A percentile compares a stretch with the other conserved stretches of the same genome.
Conservation (phyloP, 163 green algal genomes). For the Botryococcus braunii region DNA sequence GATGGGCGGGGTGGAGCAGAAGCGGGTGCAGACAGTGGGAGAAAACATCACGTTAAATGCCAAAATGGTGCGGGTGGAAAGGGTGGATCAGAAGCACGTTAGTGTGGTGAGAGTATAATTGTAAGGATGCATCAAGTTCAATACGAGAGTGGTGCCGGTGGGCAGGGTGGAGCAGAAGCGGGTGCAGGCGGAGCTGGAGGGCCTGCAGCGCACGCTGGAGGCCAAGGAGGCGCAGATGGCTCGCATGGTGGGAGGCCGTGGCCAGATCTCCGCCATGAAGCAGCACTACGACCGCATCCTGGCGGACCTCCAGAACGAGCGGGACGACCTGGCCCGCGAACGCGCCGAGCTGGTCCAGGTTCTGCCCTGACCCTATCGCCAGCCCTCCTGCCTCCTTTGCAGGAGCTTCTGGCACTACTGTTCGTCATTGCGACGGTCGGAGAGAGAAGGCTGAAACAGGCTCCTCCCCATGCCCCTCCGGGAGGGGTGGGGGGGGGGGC, state of each 20-base stretch:
- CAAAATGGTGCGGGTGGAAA: too few relatives aligned
- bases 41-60: too few relatives aligned
- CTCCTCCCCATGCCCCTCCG: too few relatives aligned
- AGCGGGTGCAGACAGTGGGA: too few relatives aligned
- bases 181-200: constrained; percentile 20
- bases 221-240: constrained; percentile 28
- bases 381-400: background rate
- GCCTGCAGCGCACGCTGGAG: constrained; percentile 35
- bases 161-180: constrained; percentile 20
- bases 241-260: constrained; percentile 9
- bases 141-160: too few relatives aligned
- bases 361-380: too few relatives aligned
- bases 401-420: background rate
- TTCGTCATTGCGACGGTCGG: too few relatives aligned
- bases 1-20: constrained; percentile 23
- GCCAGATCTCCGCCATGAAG: constrained; percentile 35
- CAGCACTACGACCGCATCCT: constrained; percentile 46
- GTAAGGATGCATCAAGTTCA: too few relatives aligned
- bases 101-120: too few relatives aligned
- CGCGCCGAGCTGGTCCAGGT: constrained; percentile 50
- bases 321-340: constrained; percentile 51
- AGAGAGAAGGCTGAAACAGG: too few relatives aligned
- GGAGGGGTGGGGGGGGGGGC: too few relatives aligned
- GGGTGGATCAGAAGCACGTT: too few relatives aligned
- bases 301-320: constrained; percentile 32